Evolutionary conservation across 129 eudicot species (phyloP).

Genomic region (Pseudognaphalium luteoalbum): DNA sequence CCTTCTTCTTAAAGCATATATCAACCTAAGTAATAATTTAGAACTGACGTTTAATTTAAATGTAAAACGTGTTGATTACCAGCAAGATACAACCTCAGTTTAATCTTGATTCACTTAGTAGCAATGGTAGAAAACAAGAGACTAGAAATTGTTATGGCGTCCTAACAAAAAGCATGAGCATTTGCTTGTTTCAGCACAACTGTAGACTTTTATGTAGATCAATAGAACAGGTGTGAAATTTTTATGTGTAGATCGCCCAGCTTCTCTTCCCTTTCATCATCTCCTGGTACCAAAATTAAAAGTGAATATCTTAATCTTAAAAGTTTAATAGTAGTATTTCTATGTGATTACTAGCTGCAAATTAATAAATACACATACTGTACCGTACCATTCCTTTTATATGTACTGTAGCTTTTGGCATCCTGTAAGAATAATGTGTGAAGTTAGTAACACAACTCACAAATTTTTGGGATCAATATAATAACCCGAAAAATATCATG

Average conservation of each 20-base stretch:
- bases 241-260: neutral
- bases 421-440: no score
- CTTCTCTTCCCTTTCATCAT: no score
- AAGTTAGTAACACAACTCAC: no score
- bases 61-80: neutral
- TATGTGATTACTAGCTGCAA: no score
- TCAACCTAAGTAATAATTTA: neutral
- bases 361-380: no score
- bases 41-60: neutral
- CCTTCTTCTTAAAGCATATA: neutral
- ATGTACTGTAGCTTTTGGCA: no score
- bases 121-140: neutral
- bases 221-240: neutral
- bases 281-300: no score
- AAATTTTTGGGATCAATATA: no score
- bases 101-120: neutral
- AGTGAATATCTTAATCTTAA: no score
- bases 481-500: no score
- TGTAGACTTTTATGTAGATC: neutral
- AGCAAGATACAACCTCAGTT: neutral
- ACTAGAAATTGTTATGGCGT: neutral
- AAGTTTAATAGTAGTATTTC: no score
- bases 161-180: neutral
- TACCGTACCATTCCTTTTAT: no score
- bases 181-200: neutral